Base-by-base conservation (phyloP, 371 early-diverging fungal genomes). In the Thermomucor indicae-seudaticae region DNA sequence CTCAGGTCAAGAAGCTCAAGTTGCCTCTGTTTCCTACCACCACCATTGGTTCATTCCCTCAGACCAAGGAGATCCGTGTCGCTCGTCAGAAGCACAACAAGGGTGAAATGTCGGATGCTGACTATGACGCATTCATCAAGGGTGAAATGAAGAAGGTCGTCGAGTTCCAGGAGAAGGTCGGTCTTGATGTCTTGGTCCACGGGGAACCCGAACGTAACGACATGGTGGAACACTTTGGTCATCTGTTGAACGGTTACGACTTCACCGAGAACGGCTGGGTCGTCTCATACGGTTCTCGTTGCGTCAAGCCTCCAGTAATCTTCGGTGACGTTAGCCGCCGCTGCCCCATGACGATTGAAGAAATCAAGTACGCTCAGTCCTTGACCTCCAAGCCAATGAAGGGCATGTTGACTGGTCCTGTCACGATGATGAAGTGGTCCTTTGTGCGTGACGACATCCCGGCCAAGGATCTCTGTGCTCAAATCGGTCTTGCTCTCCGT, bases 31-130 rank as follows among this genome's bases (percentile, higher is more conserved):
- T 92, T 86, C 95, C 97, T 28, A 96, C 97, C 39, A 96, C 97
- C 62, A 96, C 97, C 53, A 91, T 97, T 54, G 97, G 97, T 31
- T 95, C 96, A 40, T 96, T 97, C 91, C 97, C 97, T 43, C 97
- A 97, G 72, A 96, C 97, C 61, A 90, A 89, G 67, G 93, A 94
- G 68, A 90, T 97, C 55, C 95, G 97, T 75, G 65, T 84, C 49
- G 84, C 89, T 39, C 96, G 97, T 65, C 87, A 88, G 54, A 85
- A 90, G 75, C 78, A 85, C 79, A 90, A 87, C 82, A 90, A 88
- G 82, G 91, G 92, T 55, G 83, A 84, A 35, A 62, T 87, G 49
- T 71, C 80, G 56, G 61, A 74, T 47, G 80, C 62, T 16, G 75
- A 88, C 54, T 97, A 97, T 69, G 76, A 89, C 49, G 75, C 78